phyloP scores from a whole-genome alignment of 495 filamentous ascomycete species.

The Penicillium chermesinum region DNA sequence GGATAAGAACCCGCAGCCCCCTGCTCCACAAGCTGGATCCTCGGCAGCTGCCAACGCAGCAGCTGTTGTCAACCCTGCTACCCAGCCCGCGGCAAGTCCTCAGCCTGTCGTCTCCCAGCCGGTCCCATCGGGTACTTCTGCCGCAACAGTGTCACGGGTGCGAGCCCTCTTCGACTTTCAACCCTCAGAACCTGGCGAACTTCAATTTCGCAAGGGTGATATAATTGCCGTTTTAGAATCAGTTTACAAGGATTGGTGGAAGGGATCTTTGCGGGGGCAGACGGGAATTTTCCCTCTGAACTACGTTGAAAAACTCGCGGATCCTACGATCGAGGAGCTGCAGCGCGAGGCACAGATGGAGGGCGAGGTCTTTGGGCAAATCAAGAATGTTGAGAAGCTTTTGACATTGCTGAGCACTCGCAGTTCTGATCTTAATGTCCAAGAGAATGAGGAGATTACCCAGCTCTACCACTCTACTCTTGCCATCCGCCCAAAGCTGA shows the following conservation, averaged over 20 bases:
- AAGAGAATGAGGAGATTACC: slow-evolving; percentile 91
- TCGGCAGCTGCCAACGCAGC: slow-evolving; percentile 22
- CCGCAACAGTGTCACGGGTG: slow-evolving; percentile 94
- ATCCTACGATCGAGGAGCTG: slow-evolving; percentile 90
- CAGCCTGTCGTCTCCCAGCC: slow-evolving; percentile 41
- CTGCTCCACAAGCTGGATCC: slow-evolving; percentile 24
- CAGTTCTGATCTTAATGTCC: slow-evolving; percentile 76
- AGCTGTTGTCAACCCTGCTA: slow-evolving; percentile 24
- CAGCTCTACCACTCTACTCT: slow-evolving; percentile 89
- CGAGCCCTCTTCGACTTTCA: slow-evolving; percentile 91
- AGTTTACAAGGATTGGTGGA: slow-evolving; percentile 99
- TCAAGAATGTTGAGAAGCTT: slow-evolving; percentile 97
- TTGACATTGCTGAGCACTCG: slow-evolving; percentile 92
- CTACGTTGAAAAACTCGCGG: slow-evolving; percentile 95
- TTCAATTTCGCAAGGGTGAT: slow-evolving; percentile 95
- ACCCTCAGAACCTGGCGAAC: slow-evolving; percentile 87
- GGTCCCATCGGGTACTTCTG: slow-evolving; percentile 69
- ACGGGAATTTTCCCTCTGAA: slow-evolving; percentile 98
- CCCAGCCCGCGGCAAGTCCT: slow-evolving; percentile 39
- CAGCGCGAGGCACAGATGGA: slow-evolving; percentile 97
- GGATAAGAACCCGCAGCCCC: slow-evolving; percentile 49
- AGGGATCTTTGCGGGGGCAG: slow-evolving; percentile 86
- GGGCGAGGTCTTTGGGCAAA: slow-evolving; percentile 94
- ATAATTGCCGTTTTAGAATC: slow-evolving; percentile 96
- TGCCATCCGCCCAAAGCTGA: slow-evolving; percentile 91